These are phyloP conservation scores for Zygosaccharomyces pseudorouxii DNA, from an alignment of 805 yeast genomes.

Conservation along the genomic window DNA sequence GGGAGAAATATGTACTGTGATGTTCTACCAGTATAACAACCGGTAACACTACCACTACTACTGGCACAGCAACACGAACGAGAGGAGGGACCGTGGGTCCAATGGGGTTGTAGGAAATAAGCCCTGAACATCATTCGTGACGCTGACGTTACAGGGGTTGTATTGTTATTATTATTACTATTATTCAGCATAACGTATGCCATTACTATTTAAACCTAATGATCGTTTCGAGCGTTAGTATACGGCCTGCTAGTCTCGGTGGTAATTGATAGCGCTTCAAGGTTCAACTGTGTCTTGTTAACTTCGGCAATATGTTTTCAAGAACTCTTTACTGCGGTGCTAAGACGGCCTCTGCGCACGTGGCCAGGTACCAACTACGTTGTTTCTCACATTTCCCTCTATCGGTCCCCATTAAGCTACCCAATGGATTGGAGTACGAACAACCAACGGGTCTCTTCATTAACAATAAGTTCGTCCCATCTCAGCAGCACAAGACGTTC, in stretches of 20 bases:
- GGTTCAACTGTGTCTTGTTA: neutral
- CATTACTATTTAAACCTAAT: neutral
- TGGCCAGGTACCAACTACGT: conserved; percentile 20
- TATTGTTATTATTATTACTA: too few species aligned
- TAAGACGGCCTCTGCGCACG: conserved; percentile 7
- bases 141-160: neutral
- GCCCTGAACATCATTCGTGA: neutral
- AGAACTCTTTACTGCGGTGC: conserved; percentile 9
- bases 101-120: neutral
- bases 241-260: too few species aligned
- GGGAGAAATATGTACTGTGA: neutral
- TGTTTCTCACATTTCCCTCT: conserved; percentile 39
- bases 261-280: too few species aligned
- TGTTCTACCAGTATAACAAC: neutral
- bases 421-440: conserved; percentile 67
- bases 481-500: conserved; percentile 56
- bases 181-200: neutral
- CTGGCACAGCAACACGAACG: neutral
- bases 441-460: conserved; percentile 84
- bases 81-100: neutral
- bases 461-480: conserved; percentile 66
- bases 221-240: neutral
- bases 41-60: neutral
- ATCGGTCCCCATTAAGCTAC: conserved; percentile 51
- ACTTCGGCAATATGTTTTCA: conserved; percentile 6